A percentile compares a stretch with the other conserved stretches of the same genome.
Conservation (phyloP, 139 green algal species). For the Tetraselmis chui region DNA sequence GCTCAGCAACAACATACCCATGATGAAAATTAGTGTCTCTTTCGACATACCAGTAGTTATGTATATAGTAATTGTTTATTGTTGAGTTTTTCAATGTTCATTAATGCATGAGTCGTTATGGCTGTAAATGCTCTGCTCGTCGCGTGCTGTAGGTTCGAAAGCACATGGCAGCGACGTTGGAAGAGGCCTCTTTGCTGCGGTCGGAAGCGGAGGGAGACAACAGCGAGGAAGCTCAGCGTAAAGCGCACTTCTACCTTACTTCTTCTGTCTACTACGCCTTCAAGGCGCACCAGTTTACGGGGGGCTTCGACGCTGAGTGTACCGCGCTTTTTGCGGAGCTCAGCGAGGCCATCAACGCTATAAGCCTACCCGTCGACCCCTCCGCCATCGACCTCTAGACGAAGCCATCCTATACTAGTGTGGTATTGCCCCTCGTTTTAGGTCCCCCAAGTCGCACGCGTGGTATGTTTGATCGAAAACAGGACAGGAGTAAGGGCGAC, state of each 20-base stretch:
- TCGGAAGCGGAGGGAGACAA: not conserved
- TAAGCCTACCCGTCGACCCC: not conserved
- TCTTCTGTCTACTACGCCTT: conserved; percentile 1
- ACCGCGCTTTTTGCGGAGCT: conserved; percentile 1
- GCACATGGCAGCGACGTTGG: not conserved
- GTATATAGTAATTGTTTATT: too few relatives aligned
- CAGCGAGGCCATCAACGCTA: not conserved
- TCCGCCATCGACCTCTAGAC: not conserved
- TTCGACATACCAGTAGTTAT: too few relatives aligned
- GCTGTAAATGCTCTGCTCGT: too few relatives aligned
- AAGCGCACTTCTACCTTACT: not conserved
- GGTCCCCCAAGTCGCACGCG: too few relatives aligned
- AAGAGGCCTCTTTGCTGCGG: not conserved
- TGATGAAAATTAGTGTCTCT: too few relatives aligned
- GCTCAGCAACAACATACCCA: too few relatives aligned
- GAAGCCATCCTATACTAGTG: too few relatives aligned
- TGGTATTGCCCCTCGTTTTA: not conserved
- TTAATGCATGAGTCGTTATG: too few relatives aligned
- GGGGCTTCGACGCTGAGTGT: not conserved
- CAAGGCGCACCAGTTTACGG: conserved; percentile 6
- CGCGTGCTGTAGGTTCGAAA: not conserved
- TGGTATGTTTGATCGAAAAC: too few relatives aligned
- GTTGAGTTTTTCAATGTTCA: too few relatives aligned
- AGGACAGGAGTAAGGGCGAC: too few relatives aligned
- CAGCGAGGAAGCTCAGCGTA: not conserved